Evolutionary conservation across 345 rosid genomes (phyloP).

Genomic region (Camelina laxa): DNA sequence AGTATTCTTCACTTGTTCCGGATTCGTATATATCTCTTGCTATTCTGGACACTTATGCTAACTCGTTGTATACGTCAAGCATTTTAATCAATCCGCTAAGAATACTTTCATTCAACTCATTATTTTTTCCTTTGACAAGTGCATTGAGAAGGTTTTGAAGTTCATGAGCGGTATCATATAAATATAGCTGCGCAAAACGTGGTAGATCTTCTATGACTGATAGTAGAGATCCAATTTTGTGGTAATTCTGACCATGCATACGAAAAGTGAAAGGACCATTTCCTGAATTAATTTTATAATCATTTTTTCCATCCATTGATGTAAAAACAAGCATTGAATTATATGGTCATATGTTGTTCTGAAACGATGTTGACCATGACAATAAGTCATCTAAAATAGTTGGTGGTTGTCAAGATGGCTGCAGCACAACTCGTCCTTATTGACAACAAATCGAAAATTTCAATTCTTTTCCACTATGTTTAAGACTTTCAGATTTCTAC

Average conservation of each 20-base stretch:
- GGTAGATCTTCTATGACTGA: not conserved
- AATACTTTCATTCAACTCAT: not conserved
- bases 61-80: not conserved
- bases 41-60: not conserved
- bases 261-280: constrained; percentile 18
- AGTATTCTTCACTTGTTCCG: constrained; percentile 5
- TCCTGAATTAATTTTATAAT: not conserved
- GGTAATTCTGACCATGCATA: constrained; percentile 19
- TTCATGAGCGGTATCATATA: constrained; percentile 22
- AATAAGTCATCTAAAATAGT: not conserved
- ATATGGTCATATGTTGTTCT: not conserved
- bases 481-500: not conserved
- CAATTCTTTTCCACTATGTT: not conserved
- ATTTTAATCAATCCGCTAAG: not conserved
- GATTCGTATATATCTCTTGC: constrained; percentile 11
- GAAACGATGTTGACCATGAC: not conserved
- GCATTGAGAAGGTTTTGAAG: constrained; percentile 21
- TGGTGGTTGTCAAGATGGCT: not conserved
- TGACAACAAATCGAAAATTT: constrained; percentile 5
- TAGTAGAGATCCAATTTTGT: constrained; percentile 21
- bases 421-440: not conserved
- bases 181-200: constrained; percentile 5
- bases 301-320: constrained; percentile 20
- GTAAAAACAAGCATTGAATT: constrained; percentile 23
- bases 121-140: not conserved